phyloP scores from a whole-genome alignment of 805 yeast species.

The Lipomyces starkeyi region DNA sequence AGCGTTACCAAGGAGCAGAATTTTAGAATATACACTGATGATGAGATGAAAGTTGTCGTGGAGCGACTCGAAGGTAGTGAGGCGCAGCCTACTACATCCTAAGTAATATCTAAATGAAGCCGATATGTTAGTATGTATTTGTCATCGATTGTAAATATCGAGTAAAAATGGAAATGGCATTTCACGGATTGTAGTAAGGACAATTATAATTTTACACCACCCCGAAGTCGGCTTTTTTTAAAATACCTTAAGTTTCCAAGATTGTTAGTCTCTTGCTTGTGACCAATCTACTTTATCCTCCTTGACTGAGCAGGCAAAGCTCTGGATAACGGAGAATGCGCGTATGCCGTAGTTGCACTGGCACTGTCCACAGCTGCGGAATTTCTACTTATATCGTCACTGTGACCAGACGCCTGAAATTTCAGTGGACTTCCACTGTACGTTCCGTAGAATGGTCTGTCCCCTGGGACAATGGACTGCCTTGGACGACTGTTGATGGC shows the following conservation, averaged over 20 bases:
- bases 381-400: neutral
- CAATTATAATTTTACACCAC: neutral
- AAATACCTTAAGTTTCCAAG: neutral
- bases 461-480: neutral
- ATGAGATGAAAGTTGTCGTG: slow-evolving; percentile 81
- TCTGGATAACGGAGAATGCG: neutral
- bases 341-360: neutral
- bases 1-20: slow-evolving; percentile 87
- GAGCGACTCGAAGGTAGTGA: slow-evolving; percentile 55
- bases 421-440: slow-evolving; percentile 4
- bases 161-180: neutral
- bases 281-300: neutral
- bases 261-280: neutral
- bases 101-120: neutral
- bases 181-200: neutral
- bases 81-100: slow-evolving; percentile 9
- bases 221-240: neutral
- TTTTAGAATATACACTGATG: slow-evolving; percentile 82
- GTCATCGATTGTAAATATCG: slow-evolving; percentile 9
- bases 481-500: slow-evolving; percentile 1
- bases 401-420: neutral
- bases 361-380: neutral
- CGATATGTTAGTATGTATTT: neutral
- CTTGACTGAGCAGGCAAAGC: neutral
- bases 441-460: neutral